A percentile compares a stretch with the other conserved stretches of the same genome.
These are phyloP conservation scores for Penicillium pulvis DNA, from an alignment of 495 filamentous ascomycete species.

Conservation along the genomic window DNA sequence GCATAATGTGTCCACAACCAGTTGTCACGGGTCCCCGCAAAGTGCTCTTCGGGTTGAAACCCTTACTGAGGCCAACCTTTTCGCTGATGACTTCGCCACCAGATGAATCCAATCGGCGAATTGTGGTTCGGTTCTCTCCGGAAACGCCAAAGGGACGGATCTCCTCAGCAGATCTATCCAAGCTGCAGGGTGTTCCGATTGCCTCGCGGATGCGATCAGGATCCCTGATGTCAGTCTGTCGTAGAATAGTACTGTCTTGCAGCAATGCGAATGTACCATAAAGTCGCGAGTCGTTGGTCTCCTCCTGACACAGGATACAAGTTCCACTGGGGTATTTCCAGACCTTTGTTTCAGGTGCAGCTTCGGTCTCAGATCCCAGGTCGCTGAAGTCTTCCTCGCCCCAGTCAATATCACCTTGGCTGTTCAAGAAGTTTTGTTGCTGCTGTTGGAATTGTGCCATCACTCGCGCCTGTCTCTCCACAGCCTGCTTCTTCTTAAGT, in stretches of 20 bases:
- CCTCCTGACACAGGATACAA: slow-evolving; percentile 95
- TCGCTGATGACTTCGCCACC: slow-evolving; percentile 71
- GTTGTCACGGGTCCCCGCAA: slow-evolving; percentile 81
- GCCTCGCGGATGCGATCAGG: slow-evolving; percentile 84
- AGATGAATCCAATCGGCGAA: slow-evolving; percentile 72
- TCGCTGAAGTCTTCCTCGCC: slow-evolving; percentile 76
- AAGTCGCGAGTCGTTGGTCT: slow-evolving; percentile 83
- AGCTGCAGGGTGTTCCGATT: slow-evolving; percentile 69
- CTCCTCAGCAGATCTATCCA: slow-evolving; percentile 79
- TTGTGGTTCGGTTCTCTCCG: slow-evolving; percentile 74
- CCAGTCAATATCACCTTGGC: slow-evolving; percentile 83
- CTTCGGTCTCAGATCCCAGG: slow-evolving; percentile 57
- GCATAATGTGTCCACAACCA: slow-evolving; percentile 98
- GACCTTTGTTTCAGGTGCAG: slow-evolving; percentile 63
- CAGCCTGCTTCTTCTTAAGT: slow-evolving; percentile 82
- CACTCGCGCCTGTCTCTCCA: slow-evolving; percentile 84
- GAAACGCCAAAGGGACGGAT: slow-evolving; percentile 89
- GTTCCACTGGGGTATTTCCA: slow-evolving; percentile 95
- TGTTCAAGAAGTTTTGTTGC: slow-evolving; percentile 89
- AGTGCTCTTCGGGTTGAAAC: slow-evolving; percentile 70
- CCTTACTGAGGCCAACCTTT: slow-evolving; percentile 82
- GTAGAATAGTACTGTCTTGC: slow-evolving; percentile 81
- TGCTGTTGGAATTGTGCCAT: slow-evolving; percentile 98
- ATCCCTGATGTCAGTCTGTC: slow-evolving; percentile 81
- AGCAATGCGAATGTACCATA: slow-evolving; percentile 92